These are phyloP conservation scores for Bretschneidera sinensis DNA, from an alignment of 345 rosid species.

Conservation along the genomic window DNA sequence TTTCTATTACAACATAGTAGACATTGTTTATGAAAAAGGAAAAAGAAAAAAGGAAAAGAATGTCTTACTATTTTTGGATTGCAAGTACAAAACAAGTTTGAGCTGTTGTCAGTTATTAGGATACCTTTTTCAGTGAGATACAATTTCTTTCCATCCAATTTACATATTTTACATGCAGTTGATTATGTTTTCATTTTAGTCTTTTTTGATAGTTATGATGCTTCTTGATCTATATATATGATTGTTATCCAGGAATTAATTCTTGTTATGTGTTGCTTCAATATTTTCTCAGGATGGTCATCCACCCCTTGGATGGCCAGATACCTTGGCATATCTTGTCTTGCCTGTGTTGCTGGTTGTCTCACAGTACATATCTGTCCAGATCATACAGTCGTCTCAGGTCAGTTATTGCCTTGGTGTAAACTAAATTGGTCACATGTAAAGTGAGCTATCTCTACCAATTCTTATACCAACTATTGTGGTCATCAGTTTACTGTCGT, in stretches of 20 bases:
- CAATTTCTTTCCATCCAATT: too few species aligned
- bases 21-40: neutral
- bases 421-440: neutral
- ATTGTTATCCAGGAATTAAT: too few species aligned
- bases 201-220: too few species aligned
- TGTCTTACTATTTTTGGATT: neutral
- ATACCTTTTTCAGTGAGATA: too few species aligned
- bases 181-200: too few species aligned
- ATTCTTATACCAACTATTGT: neutral
- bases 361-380: constrained; percentile 78
- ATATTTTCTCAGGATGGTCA: constrained; percentile 70
- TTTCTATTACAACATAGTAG: constrained; percentile 2
- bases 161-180: too few species aligned
- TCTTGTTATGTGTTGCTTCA: neutral
- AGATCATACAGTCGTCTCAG: constrained; percentile 91
- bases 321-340: constrained; percentile 87
- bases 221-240: too few species aligned
- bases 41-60: neutral
- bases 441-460: neutral
- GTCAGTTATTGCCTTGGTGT: constrained; percentile 27
- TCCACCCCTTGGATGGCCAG: constrained; percentile 97
- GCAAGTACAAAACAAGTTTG: neutral
- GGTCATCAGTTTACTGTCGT: neutral
- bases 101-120: neutral
- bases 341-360: constrained; percentile 67